phyloP scores from a whole-genome alignment of 768 basidiomycete species.

The Panaeolus cyanescens region DNA sequence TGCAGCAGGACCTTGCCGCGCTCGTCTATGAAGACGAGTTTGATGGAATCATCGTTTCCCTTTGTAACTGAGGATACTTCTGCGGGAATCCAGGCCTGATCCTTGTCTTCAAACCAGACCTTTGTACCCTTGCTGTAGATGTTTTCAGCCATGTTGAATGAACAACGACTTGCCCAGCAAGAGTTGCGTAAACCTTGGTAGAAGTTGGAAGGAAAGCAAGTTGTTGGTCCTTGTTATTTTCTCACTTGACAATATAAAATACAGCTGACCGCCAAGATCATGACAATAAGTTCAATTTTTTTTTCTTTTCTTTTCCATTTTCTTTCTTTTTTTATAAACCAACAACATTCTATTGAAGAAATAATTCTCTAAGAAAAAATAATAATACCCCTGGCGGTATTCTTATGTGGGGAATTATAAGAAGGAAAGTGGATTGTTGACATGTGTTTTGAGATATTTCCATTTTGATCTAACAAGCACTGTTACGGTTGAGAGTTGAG shows the following conservation, averaged over 20 bases:
- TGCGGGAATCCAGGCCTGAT: slow-evolving; percentile 91
- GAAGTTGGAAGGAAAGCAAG: slow-evolving; percentile 22
- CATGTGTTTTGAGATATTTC: neutral
- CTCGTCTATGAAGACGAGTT: slow-evolving; percentile 86
- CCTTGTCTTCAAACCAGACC: slow-evolving; percentile 94
- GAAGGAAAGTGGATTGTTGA: neutral
- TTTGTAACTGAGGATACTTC: slow-evolving; percentile 72
- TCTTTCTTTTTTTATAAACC: too few species aligned
- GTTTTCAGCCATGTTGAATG: slow-evolving; percentile 76
- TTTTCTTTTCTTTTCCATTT: too few species aligned
- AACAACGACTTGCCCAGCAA: slow-evolving; percentile 31
- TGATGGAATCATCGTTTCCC: slow-evolving; percentile 72
- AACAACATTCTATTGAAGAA: neutral
- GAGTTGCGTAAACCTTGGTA: neutral
- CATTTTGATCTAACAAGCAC: neutral
- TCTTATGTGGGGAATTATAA: neutral
- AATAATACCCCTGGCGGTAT: slow-evolving; percentile 1
- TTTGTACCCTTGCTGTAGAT: slow-evolving; percentile 89
- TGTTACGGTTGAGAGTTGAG: neutral
- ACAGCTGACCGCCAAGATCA: neutral
- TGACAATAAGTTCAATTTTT: neutral
- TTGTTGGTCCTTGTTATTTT: slow-evolving; percentile 26
- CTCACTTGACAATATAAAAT: slow-evolving; percentile 1
- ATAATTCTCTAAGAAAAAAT: neutral
- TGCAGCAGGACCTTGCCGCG: slow-evolving; percentile 74